A percentile compares a stretch with the other conserved stretches of the same genome.
Evolutionary conservation across 257 asterid genomes (phyloP).

Genomic region (Petrea volubilis): DNA sequence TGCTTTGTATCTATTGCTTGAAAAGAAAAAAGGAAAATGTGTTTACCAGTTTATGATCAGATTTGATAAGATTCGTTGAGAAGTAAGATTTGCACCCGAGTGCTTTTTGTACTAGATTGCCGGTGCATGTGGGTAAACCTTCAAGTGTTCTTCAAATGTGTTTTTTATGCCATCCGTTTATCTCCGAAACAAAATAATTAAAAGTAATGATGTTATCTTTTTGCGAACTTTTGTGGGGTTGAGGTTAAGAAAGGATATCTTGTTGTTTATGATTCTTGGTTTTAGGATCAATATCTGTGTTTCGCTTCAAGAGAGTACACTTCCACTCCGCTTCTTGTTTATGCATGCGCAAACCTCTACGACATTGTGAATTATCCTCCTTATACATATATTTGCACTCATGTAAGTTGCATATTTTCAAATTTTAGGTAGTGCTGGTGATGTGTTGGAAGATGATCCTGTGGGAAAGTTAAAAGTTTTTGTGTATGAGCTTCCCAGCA

Average conservation of each 20-base stretch:
- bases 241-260: not conserved
- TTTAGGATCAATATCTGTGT: not conserved
- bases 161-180: not conserved
- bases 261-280: not conserved
- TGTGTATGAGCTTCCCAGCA: constrained; percentile 85
- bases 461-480: constrained; percentile 81
- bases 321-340: too few species aligned
- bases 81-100: not conserved
- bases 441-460: constrained; percentile 89
- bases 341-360: not conserved
- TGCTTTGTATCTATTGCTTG: not conserved
- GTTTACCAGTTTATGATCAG: not conserved
- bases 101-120: not conserved
- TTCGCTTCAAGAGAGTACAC: not conserved
- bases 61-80: not conserved
- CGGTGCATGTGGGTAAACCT: not conserved
- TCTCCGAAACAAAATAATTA: not conserved
- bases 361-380: not conserved
- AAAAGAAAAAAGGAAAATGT: not conserved
- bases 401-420: constrained; percentile 7
- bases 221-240: not conserved
- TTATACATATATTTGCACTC: not conserved
- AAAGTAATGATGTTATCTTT: not conserved
- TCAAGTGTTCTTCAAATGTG: not conserved
- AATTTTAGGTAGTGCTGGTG: constrained; percentile 88